Evolutionary conservation across 2,329 filamentous ascomycete species (phyloP), one percentile per base, ranked within the genome.

Genomic region (Phialophora chinensis): DNA sequence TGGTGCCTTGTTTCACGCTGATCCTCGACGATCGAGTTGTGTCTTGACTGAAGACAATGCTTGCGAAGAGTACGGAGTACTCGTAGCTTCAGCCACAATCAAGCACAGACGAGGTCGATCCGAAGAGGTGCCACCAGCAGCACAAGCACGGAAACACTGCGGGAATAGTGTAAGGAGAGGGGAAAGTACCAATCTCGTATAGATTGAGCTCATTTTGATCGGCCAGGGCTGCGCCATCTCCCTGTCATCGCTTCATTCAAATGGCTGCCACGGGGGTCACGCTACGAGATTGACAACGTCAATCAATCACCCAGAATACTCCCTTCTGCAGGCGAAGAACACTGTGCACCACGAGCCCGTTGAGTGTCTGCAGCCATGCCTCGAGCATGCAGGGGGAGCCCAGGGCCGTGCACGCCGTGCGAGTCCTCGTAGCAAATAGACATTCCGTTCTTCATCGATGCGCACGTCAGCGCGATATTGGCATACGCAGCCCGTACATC

Each of bases 121-220:
- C 25, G 42, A 27, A 27, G 50, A 61, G 56, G 63, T 63, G 49
- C 17, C 63, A 66, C 66, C 57, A 42, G 8, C 12, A 17, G 52
- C 57, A 58, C 12, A 38, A 62, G 63, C 52, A 59, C 33, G 57
- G 49, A 52, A 23, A 5, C 20, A 12, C 10, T 27, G 20, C 12
- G 25, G 49, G 25, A 52, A 54, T 53, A 60, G 55, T 58, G 62
- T 47, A 57, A 55, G 62, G 60, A 35, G 29, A 38, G 52, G 60
- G 53, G 53, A 33, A 29, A 20, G 53, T 17, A 55, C 53, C 63
- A 65, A 66, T 60, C 65, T 60, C 38, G 50, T 66, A 44, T 33
- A 63, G 66, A 66, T 66, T 66, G 63, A 52, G 54, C 60, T 62
- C 29, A 55, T 62, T 64, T 49, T 3, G 53, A 54, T 44, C 38